Conservation (phyloP, 805 yeast genomes). For the Sugiyamaella lignohabitans region DNA sequence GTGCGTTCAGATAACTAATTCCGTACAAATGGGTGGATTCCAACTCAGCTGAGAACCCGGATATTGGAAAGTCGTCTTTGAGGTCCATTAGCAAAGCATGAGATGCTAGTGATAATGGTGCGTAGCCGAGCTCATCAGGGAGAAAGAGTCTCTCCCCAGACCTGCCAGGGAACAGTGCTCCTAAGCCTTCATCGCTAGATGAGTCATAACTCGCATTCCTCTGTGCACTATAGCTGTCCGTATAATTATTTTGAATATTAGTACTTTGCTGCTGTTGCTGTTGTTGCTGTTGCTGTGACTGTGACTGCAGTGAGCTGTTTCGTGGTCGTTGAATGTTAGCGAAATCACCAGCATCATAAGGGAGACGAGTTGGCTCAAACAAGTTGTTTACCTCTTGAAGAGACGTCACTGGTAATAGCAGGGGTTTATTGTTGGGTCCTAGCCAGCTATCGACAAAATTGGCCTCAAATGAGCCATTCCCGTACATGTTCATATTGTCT, state of each 20-base stretch:
- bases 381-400: not conserved
- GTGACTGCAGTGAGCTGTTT: not conserved
- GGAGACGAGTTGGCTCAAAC: not conserved
- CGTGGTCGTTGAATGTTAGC: not conserved
- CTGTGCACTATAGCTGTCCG: not conserved
- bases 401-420: not conserved
- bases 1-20: constrained; percentile 14
- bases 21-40: constrained; percentile 7
- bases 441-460: not conserved
- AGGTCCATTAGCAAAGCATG: not conserved
- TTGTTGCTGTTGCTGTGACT: not conserved
- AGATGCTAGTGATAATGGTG: constrained; percentile 1
- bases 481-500: not conserved
- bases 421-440: not conserved
- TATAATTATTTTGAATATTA: not conserved
- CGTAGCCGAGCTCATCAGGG: constrained; percentile 1
- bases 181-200: not conserved
- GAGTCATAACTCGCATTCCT: not conserved
- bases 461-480: not conserved
- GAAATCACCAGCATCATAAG: not conserved
- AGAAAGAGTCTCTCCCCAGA: constrained; percentile 1
- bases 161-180: not conserved
- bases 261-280: no score
- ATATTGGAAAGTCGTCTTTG: not conserved
- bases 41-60: not conserved